Conservation (phyloP, 495 filamentous ascomycete genomes). For the Annulohypoxylon maeteangense region DNA sequence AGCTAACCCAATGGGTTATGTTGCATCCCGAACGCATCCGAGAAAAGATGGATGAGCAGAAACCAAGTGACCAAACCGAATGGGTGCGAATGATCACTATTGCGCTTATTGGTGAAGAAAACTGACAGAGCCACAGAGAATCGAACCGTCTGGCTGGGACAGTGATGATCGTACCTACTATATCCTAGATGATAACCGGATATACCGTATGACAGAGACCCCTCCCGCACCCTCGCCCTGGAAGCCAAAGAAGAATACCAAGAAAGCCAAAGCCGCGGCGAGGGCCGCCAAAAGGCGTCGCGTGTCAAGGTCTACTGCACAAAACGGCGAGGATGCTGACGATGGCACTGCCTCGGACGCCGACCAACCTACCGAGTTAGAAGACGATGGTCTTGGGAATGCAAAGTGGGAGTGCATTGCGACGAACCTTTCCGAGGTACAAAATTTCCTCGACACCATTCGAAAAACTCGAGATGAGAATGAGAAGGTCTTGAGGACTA, state of each 20-base stretch:
- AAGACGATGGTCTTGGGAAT: conserved; percentile 71
- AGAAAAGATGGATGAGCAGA: conserved; percentile 85
- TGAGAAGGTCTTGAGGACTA: conserved; percentile 77
- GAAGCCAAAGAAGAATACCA: conserved; percentile 81
- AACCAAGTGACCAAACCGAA: conserved; percentile 79
- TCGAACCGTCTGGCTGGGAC: conserved; percentile 93
- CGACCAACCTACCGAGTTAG: conserved; percentile 54
- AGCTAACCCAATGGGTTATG: conserved; percentile 91
- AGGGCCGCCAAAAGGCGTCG: conserved; percentile 80
- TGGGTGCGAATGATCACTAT: conserved; percentile 71
- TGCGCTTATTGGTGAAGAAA: conserved; percentile 12
- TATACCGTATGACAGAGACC: conserved; percentile 85
- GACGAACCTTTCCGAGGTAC: conserved; percentile 79
- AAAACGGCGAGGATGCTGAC: conserved; percentile 60
- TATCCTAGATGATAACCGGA: conserved; percentile 90
- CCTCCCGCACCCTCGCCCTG: conserved; percentile 58
- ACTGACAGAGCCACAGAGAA: conserved; percentile 69
- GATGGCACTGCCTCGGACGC: conserved; percentile 55
- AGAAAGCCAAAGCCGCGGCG: conserved; percentile 73
- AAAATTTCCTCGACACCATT: conserved; percentile 74
- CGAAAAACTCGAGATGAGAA: conserved; percentile 79
- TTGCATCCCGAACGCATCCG: conserved; percentile 84
- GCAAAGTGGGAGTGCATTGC: conserved; percentile 94
- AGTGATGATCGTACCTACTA: conserved; percentile 84
- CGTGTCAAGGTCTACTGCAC: conserved; percentile 54